Percentiles rank a stretch among this genome's conserved stretches.
Conservation (phyloP, 768 basidiomycete species). For the Boletus bicolor region DNA sequence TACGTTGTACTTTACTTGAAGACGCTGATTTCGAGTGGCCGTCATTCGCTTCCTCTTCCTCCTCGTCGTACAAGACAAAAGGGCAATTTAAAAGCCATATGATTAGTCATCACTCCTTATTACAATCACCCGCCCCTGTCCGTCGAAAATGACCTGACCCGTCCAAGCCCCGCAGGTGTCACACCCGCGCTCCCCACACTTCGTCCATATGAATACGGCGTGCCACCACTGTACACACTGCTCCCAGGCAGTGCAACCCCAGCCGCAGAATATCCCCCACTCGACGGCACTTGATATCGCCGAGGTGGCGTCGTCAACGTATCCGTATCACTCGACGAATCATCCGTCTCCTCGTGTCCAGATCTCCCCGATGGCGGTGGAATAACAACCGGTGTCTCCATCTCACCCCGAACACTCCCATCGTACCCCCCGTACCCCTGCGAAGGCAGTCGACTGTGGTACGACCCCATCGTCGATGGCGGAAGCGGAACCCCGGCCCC, state of each 20-base stretch:
- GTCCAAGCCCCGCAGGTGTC: slow-evolving; percentile 24
- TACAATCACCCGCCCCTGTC: slow-evolving; percentile 9
- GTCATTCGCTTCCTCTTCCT: slow-evolving; percentile 5
- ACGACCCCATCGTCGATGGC: slow-evolving; percentile 26
- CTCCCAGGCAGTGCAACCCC: slow-evolving; percentile 14
- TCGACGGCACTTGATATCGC: slow-evolving; percentile 23
- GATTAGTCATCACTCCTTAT: slow-evolving; percentile 18
- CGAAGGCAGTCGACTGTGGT: slow-evolving; percentile 25
- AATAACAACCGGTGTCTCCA: slow-evolving; percentile 22
- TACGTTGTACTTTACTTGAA: slow-evolving; percentile 52
- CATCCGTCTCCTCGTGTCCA: slow-evolving; percentile 24
- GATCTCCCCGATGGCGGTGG: slow-evolving; percentile 26
- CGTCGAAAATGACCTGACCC: slow-evolving; percentile 17
- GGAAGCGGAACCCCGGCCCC: slow-evolving; percentile 32
- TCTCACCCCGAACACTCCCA: not conserved
- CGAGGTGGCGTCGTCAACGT: slow-evolving; percentile 34
- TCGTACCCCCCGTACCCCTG: slow-evolving; percentile 10
- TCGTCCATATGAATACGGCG: slow-evolving; percentile 21
- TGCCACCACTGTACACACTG: slow-evolving; percentile 1
- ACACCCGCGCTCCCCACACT: slow-evolving; percentile 20
- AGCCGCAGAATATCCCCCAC: slow-evolving; percentile 13
- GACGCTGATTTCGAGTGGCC: slow-evolving; percentile 34
- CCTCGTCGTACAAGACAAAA: slow-evolving; percentile 5
- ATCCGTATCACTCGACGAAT: slow-evolving; percentile 33
- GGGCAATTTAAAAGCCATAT: not conserved